phyloP scores from a whole-genome alignment of 306 rosid species.

The Lupinus albus region DNA sequence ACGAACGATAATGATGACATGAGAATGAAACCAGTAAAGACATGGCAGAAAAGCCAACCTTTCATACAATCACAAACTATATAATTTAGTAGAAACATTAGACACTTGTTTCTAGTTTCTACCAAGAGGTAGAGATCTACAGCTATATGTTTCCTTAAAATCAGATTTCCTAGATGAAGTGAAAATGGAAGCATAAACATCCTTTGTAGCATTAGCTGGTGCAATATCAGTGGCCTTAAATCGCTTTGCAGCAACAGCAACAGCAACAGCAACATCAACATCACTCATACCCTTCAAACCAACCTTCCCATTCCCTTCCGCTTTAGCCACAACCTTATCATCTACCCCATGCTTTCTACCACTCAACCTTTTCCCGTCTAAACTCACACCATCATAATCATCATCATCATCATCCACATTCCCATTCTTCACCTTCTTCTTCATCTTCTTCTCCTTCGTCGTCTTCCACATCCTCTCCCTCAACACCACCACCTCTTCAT shows the following conservation, averaged over 20 bases:
- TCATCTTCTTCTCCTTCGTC: constrained; percentile 61
- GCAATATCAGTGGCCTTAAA: constrained; percentile 75
- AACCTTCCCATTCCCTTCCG: constrained; percentile 54
- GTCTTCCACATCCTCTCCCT: constrained; percentile 77
- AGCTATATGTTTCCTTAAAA: constrained; percentile 70
- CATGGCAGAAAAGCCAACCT: constrained; percentile 22
- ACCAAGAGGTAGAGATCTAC: constrained; percentile 95
- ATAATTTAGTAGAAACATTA: constrained; percentile 26
- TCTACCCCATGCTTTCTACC: constrained; percentile 79
- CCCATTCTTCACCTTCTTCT: constrained; percentile 67
- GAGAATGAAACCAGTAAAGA: neutral
- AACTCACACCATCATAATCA: constrained; percentile 33
- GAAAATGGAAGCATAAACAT: constrained; percentile 85
- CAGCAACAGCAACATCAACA: constrained; percentile 42
- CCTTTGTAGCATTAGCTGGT: constrained; percentile 76
- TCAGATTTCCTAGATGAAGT: constrained; percentile 80
- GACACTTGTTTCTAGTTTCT: constrained; percentile 59
- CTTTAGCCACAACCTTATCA: constrained; percentile 54
- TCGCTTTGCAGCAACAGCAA: constrained; percentile 53
- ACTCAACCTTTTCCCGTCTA: constrained; percentile 56
- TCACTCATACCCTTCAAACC: constrained; percentile 50
- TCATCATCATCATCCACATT: constrained; percentile 40
- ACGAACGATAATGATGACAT: neutral
- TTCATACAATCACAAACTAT: constrained; percentile 9
- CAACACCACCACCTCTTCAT: constrained; percentile 74